Percentiles rank a stretch among this genome's conserved stretches.
These are phyloP conservation scores for Sequoia sempervirens DNA, from an alignment of 75 land plant genomes.

Conservation along the genomic window DNA sequence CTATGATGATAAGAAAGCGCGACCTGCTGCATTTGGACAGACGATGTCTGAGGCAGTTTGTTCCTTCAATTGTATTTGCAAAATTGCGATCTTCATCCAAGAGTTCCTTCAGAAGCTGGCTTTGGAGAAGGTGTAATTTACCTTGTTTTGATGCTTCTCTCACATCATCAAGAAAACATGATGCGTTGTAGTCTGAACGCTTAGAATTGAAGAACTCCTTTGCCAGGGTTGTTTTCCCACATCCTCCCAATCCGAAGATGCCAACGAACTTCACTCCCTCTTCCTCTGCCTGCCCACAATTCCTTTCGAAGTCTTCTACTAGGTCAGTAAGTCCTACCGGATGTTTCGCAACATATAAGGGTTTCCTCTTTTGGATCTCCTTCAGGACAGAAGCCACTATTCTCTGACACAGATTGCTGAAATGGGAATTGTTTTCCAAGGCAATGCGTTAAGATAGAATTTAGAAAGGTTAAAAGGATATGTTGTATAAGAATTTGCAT, in stretches of 20 bases:
- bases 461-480: no score
- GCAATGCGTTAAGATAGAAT: no score
- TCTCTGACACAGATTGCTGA: not conserved
- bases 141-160: not conserved
- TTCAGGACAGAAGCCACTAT: not conserved
- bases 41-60: not conserved
- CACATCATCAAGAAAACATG: not conserved
- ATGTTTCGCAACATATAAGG: not conserved
- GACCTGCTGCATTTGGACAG: not conserved
- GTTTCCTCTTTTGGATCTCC: not conserved
- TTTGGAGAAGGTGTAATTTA: not conserved
- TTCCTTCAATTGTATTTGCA: not conserved
- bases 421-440: no score
- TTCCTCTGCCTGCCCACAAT: not conserved
- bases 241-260: not conserved
- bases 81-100: not conserved
- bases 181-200: not conserved
- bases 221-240: not conserved
- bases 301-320: not conserved
- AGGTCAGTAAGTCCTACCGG: not conserved
- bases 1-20: not conserved
- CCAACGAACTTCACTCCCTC: not conserved
- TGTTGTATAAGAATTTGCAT: no score
- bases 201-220: not conserved
- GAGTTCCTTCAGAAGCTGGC: not conserved